Evolutionary conservation across 2,329 filamentous ascomycete species (phyloP).

Genomic region (Cryphonectria japonica): DNA sequence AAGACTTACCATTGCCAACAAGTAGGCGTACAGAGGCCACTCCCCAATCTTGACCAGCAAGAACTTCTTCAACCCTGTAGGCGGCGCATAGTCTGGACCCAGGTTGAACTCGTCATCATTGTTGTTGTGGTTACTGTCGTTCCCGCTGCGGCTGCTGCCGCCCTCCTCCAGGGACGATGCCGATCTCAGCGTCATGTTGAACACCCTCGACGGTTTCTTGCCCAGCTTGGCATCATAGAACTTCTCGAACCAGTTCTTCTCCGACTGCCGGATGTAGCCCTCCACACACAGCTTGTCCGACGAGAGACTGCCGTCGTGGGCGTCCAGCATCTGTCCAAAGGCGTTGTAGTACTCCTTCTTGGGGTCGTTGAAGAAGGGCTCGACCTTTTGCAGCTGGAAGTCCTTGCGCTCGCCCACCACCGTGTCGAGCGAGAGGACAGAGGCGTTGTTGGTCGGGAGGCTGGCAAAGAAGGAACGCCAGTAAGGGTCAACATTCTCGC

Average conservation of each 20-base stretch:
- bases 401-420: conserved; percentile 65
- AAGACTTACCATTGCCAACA: conserved; percentile 52
- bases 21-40: conserved; percentile 66
- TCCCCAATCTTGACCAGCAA: conserved; percentile 61
- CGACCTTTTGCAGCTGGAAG: conserved; percentile 67
- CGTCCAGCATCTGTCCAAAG: conserved; percentile 61
- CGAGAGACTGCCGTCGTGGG: conserved; percentile 58
- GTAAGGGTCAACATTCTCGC: not conserved
- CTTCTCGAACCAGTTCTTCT: conserved; percentile 68
- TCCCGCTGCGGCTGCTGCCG: too few species aligned
- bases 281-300: conserved; percentile 65
- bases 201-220: conserved; percentile 30
- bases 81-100: conserved; percentile 58
- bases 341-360: conserved; percentile 63
- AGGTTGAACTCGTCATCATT: conserved; percentile 54
- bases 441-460: conserved; percentile 19
- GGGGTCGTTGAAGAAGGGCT: conserved; percentile 69
- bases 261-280: conserved; percentile 64
- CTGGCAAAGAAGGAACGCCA: not conserved
- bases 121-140: not conserved
- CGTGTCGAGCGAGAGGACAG: conserved; percentile 55
- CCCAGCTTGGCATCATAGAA: conserved; percentile 63
- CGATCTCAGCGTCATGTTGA: conserved; percentile 34
- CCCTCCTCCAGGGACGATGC: conserved; percentile 27
- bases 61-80: conserved; percentile 56